Conservation (phyloP, 371 early-diverging fungal species). For the Mortierella sp. region DNA sequence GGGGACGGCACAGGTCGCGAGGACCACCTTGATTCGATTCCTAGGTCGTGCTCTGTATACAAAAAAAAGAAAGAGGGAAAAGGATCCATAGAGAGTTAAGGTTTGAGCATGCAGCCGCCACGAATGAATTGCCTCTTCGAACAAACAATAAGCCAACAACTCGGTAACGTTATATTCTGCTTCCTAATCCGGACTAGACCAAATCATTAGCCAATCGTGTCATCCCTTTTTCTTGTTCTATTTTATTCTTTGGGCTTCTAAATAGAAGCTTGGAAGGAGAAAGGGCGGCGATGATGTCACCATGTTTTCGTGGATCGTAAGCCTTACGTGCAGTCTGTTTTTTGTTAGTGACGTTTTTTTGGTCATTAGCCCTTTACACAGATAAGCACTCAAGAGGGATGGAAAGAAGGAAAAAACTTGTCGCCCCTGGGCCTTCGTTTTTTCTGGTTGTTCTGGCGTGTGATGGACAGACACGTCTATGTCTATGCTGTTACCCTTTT, state of each 20-base stretch:
- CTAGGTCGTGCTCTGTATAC: constrained; percentile 2
- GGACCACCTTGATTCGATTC: constrained; percentile 15
- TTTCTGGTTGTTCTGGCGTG: not conserved
- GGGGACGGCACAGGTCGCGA: constrained; percentile 21
- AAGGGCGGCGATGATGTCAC: not conserved
- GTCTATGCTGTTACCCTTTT: not conserved
- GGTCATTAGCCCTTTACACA: not conserved
- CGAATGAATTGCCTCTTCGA: constrained; percentile 14
- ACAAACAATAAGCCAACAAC: constrained; percentile 21
- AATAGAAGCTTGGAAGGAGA: not conserved
- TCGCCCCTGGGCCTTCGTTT: not conserved
- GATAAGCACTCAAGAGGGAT: not conserved
- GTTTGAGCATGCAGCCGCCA: not conserved
- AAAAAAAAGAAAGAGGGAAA: not conserved
- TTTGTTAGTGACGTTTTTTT: not conserved
- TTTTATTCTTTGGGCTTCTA: constrained; percentile 1
- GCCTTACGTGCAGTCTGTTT: not conserved
- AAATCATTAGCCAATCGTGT: not conserved
- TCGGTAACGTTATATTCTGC: constrained; percentile 10
- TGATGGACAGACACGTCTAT: no score
- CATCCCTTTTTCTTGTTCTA: not conserved
- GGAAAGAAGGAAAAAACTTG: not conserved
- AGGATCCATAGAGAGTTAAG: not conserved
- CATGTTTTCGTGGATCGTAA: not conserved
- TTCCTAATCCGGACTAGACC: not conserved